These are phyloP conservation scores for Ogataea parapolymorpha DNA, from an alignment of 805 yeast genomes.

Conservation along the genomic window DNA sequence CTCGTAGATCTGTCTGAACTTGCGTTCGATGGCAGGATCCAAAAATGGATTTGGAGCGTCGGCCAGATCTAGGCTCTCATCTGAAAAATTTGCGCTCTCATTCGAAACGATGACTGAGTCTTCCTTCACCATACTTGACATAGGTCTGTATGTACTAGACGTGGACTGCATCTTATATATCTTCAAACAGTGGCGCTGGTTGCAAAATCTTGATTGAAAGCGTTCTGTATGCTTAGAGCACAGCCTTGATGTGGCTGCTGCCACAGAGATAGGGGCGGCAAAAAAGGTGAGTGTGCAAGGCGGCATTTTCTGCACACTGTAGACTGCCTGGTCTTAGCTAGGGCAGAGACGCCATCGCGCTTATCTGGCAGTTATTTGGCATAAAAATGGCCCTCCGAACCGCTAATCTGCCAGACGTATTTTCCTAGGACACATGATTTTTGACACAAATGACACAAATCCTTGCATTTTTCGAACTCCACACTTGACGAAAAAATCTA, in stretches of 20 bases:
- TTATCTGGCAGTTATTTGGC: not conserved
- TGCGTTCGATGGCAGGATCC: slow-evolving; percentile 46
- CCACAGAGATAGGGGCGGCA: not conserved
- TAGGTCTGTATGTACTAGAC: not conserved
- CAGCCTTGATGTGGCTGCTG: slow-evolving; percentile 1
- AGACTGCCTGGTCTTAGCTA: no score
- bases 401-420: not conserved
- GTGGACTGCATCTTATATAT: not conserved
- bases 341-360: no score
- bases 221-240: not conserved
- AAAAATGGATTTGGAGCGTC: slow-evolving; percentile 33
- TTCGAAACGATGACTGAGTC: not conserved
- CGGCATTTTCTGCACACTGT: not conserved
- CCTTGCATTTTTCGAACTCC: not conserved
- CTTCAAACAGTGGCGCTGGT: not conserved
- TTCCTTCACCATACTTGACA: not conserved
- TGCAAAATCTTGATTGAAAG: not conserved
- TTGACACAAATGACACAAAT: not conserved
- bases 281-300: not conserved
- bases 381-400: not conserved
- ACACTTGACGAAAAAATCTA: not conserved
- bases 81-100: not conserved
- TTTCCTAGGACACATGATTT: not conserved
- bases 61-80: not conserved
- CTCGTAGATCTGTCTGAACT: slow-evolving; percentile 46